These are phyloP conservation scores for Lasiosphaeria miniovina DNA, from an alignment of 495 filamentous ascomycete genomes.

Conservation along the genomic window DNA sequence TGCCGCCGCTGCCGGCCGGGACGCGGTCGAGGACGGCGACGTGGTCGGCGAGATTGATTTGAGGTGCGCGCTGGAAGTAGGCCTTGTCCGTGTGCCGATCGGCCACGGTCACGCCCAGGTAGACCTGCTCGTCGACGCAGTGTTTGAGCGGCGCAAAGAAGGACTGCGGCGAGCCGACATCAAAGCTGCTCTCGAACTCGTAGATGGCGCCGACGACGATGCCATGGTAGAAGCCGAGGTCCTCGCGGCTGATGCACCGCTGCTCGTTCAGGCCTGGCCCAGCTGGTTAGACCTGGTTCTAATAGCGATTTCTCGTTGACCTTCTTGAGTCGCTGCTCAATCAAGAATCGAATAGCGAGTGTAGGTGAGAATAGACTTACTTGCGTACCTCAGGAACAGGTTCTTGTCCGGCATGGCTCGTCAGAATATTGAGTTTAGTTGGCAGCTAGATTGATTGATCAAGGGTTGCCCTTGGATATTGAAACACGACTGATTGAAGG, in stretches of 20 bases:
- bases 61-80: constrained; percentile 12
- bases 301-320: background rate
- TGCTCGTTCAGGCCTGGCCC: constrained; percentile 18
- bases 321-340: background rate
- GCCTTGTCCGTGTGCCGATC: constrained; percentile 20
- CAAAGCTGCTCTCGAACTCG: constrained; percentile 5
- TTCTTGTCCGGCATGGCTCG: background rate
- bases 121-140: constrained; percentile 17
- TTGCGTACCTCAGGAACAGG: background rate
- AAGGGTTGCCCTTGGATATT: too few species aligned
- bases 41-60: constrained; percentile 16
- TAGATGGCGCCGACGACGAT: constrained; percentile 17
- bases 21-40: constrained; percentile 2
- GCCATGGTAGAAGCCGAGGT: constrained; percentile 16
- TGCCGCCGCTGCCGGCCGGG: too few species aligned
- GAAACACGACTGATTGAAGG: too few species aligned
- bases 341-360: background rate
- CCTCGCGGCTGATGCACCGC: constrained; percentile 18
- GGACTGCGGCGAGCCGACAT: background rate
- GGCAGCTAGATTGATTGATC: too few species aligned
- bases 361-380: background rate
- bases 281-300: background rate
- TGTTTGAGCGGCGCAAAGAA: constrained; percentile 8
- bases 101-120: constrained; percentile 10
- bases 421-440: too few species aligned